Percentiles rank a stretch among this genome's conserved stretches.
These are phyloP conservation scores for Colletotrichum higginsianum DNA, from an alignment of 2,329 filamentous ascomycete species.

Conservation along the genomic window DNA sequence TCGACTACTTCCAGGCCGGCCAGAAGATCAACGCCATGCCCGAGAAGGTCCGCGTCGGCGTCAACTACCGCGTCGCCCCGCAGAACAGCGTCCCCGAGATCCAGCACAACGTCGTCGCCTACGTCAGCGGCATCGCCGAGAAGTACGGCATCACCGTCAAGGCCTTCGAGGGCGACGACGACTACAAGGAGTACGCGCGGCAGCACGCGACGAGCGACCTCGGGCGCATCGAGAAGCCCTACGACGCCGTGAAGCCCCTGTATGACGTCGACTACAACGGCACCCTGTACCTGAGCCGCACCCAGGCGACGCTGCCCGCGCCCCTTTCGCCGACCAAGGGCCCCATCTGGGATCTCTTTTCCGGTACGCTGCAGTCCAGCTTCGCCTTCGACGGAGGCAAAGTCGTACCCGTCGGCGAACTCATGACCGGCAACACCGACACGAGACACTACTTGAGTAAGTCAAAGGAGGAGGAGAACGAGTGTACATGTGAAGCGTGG, in stretches of 20 bases:
- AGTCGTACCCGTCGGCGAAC: conserved; percentile 34
- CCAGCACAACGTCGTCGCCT: conserved; percentile 37
- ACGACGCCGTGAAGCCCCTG: conserved; percentile 18
- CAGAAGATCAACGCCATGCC: conserved; percentile 42
- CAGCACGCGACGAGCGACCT: neutral
- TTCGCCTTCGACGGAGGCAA: conserved; percentile 35
- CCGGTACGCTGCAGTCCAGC: conserved; percentile 34
- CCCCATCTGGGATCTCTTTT: conserved; percentile 33
- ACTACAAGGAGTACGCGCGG: conserved; percentile 22
- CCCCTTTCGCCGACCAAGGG: conserved; percentile 34
- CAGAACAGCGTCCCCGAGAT: conserved; percentile 41
- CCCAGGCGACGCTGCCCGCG: conserved; percentile 32
- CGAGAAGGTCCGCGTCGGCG: conserved; percentile 34
- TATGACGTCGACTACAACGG: conserved; percentile 40
- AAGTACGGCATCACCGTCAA: conserved; percentile 35
- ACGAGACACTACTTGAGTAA: conserved; percentile 38
- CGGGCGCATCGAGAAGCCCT: neutral
- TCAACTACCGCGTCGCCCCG: conserved; percentile 39
- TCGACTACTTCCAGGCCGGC: conserved; percentile 40
- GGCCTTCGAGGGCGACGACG: conserved; percentile 33
- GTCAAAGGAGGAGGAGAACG: neutral
- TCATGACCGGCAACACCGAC: conserved; percentile 39
- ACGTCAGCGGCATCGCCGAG: conserved; percentile 22
- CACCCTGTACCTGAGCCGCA: conserved; percentile 29
- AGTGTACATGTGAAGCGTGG: no score